These are phyloP conservation scores for Straminergon stramineum DNA, from an alignment of 225 moss, liverwort and hornwort species.

Conservation along the genomic window DNA sequence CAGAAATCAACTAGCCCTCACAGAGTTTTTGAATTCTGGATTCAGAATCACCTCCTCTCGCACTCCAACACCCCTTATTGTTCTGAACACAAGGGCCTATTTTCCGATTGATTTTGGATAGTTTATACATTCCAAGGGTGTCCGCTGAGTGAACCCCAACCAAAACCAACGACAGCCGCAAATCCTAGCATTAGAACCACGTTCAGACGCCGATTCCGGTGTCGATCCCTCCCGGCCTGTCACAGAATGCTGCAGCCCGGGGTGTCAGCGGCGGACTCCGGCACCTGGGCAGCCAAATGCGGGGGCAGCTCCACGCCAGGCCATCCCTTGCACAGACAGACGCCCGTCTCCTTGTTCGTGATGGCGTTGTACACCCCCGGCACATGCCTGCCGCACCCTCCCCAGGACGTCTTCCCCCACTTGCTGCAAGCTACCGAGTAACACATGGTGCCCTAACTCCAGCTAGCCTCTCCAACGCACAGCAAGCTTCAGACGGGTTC, in stretches of 20 bases:
- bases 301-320: slow-evolving; percentile 59
- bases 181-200: background rate
- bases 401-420: slow-evolving; percentile 77
- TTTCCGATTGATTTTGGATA: background rate
- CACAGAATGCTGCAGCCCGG: slow-evolving; percentile 19
- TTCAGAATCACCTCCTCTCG: background rate
- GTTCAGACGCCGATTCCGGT: too few relatives aligned
- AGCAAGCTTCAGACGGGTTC: background rate
- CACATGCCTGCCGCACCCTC: slow-evolving; percentile 73
- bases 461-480: background rate
- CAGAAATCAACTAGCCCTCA: too few relatives aligned
- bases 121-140: background rate
- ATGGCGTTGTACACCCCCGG: slow-evolving; percentile 58
- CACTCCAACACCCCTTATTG: background rate
- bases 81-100: background rate
- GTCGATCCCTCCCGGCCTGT: background rate
- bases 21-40: background rate
- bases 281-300: slow-evolving; percentile 36
- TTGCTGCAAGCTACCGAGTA: slow-evolving; percentile 52
- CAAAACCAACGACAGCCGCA: background rate
- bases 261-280: background rate
- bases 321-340: slow-evolving; percentile 80
- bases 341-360: slow-evolving; percentile 27
- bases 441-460: slow-evolving; percentile 30
- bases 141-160: background rate